Conservation (phyloP, 805 yeast genomes). For the Peterozyma toletana region DNA sequence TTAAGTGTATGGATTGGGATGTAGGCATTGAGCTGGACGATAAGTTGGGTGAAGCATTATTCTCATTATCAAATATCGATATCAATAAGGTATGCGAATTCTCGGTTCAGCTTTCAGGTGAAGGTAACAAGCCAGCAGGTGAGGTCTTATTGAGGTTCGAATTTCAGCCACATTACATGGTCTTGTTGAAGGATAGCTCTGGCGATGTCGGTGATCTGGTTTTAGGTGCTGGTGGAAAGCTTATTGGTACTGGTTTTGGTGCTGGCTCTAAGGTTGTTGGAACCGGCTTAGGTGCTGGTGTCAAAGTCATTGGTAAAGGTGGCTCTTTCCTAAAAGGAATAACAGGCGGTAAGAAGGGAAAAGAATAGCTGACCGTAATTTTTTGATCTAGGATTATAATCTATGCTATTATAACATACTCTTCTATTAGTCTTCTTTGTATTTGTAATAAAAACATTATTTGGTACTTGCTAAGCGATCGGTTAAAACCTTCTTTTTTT, state of each 20-base stretch:
- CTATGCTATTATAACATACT: too few species aligned
- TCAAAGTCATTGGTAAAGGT: constrained; percentile 45
- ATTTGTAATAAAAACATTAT: too few species aligned
- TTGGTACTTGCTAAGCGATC: too few species aligned
- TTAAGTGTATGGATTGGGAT: constrained; percentile 84
- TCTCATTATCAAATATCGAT: constrained; percentile 54
- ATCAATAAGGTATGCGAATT: constrained; percentile 34
- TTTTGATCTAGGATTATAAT: too few species aligned
- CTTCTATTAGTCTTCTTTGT: too few species aligned
- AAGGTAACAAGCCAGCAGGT: constrained; percentile 52
- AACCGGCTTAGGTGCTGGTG: constrained; percentile 40
- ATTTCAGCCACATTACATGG: constrained; percentile 68
- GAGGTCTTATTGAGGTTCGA: constrained; percentile 46
- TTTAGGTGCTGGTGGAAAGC: constrained; percentile 33
- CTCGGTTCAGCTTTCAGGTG: constrained; percentile 44
- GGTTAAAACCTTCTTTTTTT: too few species aligned
- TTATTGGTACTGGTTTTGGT: constrained; percentile 32
- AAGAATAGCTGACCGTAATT: too few species aligned
- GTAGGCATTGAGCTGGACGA: constrained; percentile 86
- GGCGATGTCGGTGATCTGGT: constrained; percentile 25
- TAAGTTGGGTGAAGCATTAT: constrained; percentile 55
- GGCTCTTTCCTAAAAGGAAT: constrained; percentile 14
- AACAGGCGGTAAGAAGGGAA: too few species aligned
- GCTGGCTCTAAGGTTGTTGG: constrained; percentile 33
- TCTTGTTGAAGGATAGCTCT: constrained; percentile 31